A percentile compares a stretch with the other conserved stretches of the same genome.
Conservation (phyloP, 257 asterid genomes). For the Salvia rosmarinus region DNA sequence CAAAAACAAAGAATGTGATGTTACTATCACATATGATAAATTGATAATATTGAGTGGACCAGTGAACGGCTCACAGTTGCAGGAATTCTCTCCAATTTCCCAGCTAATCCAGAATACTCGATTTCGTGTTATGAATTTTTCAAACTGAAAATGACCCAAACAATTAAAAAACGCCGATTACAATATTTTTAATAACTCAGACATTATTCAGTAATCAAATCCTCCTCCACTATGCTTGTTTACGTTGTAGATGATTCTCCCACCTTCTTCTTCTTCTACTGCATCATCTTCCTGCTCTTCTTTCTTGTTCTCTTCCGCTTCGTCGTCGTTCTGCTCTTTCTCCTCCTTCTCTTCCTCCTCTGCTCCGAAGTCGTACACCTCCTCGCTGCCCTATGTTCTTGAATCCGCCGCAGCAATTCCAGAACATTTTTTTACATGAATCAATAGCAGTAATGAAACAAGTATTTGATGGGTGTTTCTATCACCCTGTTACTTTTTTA, state of each 20-base stretch:
- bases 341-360: conserved; percentile 42
- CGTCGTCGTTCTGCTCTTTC: conserved; percentile 29
- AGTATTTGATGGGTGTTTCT: too few relatives aligned
- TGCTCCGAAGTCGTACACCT: conserved; percentile 45
- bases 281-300: conserved; percentile 34
- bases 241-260: conserved; percentile 39
- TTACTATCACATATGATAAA: too few relatives aligned
- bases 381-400: conserved; percentile 33
- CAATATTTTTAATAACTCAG: neutral
- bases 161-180: neutral
- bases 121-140: neutral
- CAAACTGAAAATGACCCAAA: conserved; percentile 26
- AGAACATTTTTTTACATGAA: too few relatives aligned
- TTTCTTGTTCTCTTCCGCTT: conserved; percentile 38
- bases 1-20: too few relatives aligned
- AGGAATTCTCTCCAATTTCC: neutral
- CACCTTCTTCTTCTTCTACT: conserved; percentile 33
- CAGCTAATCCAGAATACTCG: conserved; percentile 24
- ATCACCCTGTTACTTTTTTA: too few relatives aligned
- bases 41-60: too few relatives aligned
- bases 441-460: too few relatives aligned
- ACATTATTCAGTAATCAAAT: neutral
- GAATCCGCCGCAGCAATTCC: neutral
- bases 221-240: conserved; percentile 23
- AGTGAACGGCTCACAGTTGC: neutral